Evolutionary conservation across 495 filamentous ascomycete species (phyloP).

Genomic region (Antarctomyces pellizariae): DNA sequence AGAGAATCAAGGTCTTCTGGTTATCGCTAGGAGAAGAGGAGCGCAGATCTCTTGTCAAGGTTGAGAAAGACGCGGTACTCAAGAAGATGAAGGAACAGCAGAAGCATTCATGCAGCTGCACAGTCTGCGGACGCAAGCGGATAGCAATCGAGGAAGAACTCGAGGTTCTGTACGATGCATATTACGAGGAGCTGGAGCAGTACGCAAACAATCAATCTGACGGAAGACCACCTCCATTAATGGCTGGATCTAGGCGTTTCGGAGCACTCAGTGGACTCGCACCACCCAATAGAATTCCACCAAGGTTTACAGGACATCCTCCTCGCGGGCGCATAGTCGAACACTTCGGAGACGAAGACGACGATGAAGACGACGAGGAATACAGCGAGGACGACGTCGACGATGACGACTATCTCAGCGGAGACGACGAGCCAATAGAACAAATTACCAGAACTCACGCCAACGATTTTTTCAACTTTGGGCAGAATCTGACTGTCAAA

Average conservation of each 20-base stretch:
- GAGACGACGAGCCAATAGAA: conserved; percentile 37
- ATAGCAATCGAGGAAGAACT: conserved; percentile 97
- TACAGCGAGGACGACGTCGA: conserved; percentile 20
- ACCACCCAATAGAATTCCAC: conserved; percentile 22
- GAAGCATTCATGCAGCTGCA: conserved; percentile 96
- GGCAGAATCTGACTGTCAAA: conserved; percentile 90
- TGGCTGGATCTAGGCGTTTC: conserved; percentile 36
- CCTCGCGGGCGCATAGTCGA: conserved; percentile 31
- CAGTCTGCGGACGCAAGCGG: conserved; percentile 86
- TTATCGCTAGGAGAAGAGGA: conserved; percentile 88
- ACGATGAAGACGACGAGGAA: conserved; percentile 27
- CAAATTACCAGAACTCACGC: conserved; percentile 32
- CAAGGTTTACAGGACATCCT: conserved; percentile 23
- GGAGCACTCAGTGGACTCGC: conserved; percentile 27
- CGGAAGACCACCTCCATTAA: conserved; percentile 31
- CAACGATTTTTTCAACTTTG: conserved; percentile 86
- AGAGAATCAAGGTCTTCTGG: conserved; percentile 97
- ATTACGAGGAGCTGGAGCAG: conserved; percentile 94
- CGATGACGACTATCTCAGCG: conserved; percentile 25
- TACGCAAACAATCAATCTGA: conserved; percentile 81
- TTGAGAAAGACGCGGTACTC: conserved; percentile 94
- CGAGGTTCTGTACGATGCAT: conserved; percentile 96
- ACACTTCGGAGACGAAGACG: conserved; percentile 33
- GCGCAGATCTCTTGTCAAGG: conserved; percentile 78
- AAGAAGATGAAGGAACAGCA: conserved; percentile 99